These are phyloP conservation scores for Aspergillus aculeatinus DNA, from an alignment of 2,329 filamentous ascomycete species.

Conservation along the genomic window DNA sequence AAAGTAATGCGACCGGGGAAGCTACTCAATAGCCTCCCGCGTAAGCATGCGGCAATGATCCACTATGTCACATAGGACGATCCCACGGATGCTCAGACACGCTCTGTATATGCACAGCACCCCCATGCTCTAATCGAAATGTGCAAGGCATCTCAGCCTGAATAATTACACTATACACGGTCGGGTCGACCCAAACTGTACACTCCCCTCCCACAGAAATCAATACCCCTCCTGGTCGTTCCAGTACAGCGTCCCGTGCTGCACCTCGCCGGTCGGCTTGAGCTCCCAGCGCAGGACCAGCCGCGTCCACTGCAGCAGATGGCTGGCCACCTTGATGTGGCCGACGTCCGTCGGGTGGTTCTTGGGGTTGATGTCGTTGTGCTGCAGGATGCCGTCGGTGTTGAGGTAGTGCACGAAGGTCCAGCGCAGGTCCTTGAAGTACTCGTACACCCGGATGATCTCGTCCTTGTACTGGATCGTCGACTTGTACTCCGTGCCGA, in stretches of 20 bases:
- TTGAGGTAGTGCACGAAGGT: conserved; percentile 63
- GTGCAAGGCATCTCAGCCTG: background rate
- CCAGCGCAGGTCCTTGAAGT: conserved; percentile 48
- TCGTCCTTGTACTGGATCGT: conserved; percentile 51
- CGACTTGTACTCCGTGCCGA: conserved; percentile 53
- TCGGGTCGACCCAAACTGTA: too few species aligned
- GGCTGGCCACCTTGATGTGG: conserved; percentile 61
- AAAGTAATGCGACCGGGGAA: too few species aligned
- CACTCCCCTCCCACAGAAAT: background rate
- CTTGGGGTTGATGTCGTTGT: conserved; percentile 60
- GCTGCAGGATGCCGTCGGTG: conserved; percentile 60
- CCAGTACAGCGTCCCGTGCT: conserved; percentile 54
- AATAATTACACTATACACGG: too few species aligned
- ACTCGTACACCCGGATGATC: conserved; percentile 52
- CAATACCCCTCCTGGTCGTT: conserved; percentile 51
- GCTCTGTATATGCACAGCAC: too few species aligned
- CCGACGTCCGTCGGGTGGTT: conserved; percentile 63
- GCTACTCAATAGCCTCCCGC: too few species aligned
- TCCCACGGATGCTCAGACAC: background rate
- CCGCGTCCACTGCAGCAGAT: conserved; percentile 59
- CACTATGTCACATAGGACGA: too few species aligned
- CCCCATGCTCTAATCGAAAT: background rate
- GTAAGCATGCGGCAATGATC: too few species aligned
- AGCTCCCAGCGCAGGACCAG: conserved; percentile 58
- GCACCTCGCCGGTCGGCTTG: conserved; percentile 55